Evolutionary conservation across 768 basidiomycete species (phyloP), one percentile per base, ranked within the genome.

Genomic region (Pleurotus platypus): DNA sequence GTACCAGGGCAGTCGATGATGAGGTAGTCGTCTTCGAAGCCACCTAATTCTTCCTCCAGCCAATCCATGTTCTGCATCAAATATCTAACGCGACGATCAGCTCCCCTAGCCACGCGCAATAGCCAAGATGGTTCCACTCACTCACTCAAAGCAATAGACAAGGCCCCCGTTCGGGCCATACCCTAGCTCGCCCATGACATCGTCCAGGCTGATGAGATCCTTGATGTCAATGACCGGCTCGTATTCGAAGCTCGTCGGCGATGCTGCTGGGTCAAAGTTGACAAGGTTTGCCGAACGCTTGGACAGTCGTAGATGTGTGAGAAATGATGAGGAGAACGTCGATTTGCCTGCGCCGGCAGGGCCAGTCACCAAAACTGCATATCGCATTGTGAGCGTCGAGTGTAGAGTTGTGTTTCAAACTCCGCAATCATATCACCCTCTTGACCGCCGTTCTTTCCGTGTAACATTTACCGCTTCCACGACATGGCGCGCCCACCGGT

Each of bases 71-170:
- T 97, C 68, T 98, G 85, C 62, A 97, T 73, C 55, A 99, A 80
- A 78, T 98, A 98, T 70, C 97, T 99, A 58, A 20, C 48, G 27
- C 9, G 20, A 18, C 47, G 49, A 54, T 18, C 20, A 54, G 53
- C 53, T 46, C 30, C 30, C 30, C 7, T 20, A 42, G 30, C 6
- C 39, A 40, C 15, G 16, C 27, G 16, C 12, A 4, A 43, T 15
- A 15, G 12, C 13, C 12, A 15, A 6, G 22, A 47, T 35, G 13
- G 30, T 18, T 55, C 57, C 76, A 83, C 82, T 83, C 71, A 86
- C 94, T 87, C 82, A 98, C 97, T 99, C 97, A 72, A 99, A 99
- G 76, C 97, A 98, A 69, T 98, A 98, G 57, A 99, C 85, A 53
- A 99, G 77, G 3, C 95, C 97, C 8, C 97, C 97, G 65, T 99